These are phyloP conservation scores for Punica granatum DNA, from an alignment of 345 rosid species.

Conservation along the genomic window DNA sequence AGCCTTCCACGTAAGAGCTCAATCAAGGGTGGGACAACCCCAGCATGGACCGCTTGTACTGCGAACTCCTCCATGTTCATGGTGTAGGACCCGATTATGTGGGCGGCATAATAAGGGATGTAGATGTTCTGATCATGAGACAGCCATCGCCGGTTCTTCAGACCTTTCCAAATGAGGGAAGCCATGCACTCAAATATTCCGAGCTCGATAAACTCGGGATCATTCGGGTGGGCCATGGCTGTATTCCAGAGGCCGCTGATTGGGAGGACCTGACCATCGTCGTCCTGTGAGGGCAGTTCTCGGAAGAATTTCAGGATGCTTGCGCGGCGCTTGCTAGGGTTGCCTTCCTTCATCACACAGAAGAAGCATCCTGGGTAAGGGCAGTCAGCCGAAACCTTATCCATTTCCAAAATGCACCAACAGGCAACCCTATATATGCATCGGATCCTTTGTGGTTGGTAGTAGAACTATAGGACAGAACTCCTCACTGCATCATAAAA, in stretches of 20 bases:
- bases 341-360: constrained; percentile 99
- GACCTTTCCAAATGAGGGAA: constrained; percentile 90
- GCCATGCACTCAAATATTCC: constrained; percentile 98
- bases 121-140: constrained; percentile 95
- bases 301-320: constrained; percentile 87
- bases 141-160: constrained; percentile 91
- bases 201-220: constrained; percentile 89
- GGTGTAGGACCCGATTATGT: constrained; percentile 95
- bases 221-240: constrained; percentile 99
- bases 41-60: constrained; percentile 72
- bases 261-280: constrained; percentile 95
- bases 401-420: constrained; percentile 37
- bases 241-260: constrained; percentile 99
- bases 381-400: constrained; percentile 72
- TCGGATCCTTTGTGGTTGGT: neutral
- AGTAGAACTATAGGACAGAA: neutral
- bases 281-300: constrained; percentile 93
- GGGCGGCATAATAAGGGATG: constrained; percentile 98
- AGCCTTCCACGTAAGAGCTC: constrained; percentile 93
- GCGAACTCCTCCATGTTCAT: constrained; percentile 99
- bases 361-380: constrained; percentile 99
- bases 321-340: constrained; percentile 86
- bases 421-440: neutral
- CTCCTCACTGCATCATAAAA: neutral
- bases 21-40: constrained; percentile 76